phyloP scores from a whole-genome alignment of 306 rosid genomes.

The Cicer judaicum region DNA sequence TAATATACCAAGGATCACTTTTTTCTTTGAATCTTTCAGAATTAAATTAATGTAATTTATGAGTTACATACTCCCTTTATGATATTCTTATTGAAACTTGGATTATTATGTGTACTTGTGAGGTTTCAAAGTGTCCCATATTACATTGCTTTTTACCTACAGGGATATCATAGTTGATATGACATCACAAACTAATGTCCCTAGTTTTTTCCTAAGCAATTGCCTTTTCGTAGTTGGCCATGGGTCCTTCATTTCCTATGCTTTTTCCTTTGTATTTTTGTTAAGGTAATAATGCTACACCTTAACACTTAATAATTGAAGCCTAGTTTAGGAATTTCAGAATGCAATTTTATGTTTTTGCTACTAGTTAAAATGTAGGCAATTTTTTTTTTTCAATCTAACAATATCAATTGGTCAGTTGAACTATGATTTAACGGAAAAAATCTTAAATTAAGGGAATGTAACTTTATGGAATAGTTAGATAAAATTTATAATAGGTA shows the following conservation, averaged over 20 bases:
- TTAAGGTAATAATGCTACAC: slow-evolving; percentile 32
- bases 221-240: slow-evolving; percentile 41
- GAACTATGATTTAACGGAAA: no score
- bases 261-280: slow-evolving; percentile 28
- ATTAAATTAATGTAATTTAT: slow-evolving; percentile 4
- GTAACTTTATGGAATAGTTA: neutral
- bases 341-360: slow-evolving; percentile 34
- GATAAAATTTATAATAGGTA: no score
- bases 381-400: no score
- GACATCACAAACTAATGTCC: slow-evolving; percentile 47
- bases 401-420: no score
- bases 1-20: neutral
- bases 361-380: neutral
- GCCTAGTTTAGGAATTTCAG: slow-evolving; percentile 47
- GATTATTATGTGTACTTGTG: slow-evolving; percentile 5
- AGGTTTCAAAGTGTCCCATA: slow-evolving; percentile 32
- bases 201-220: slow-evolving; percentile 28
- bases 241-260: slow-evolving; percentile 35
- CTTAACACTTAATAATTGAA: slow-evolving; percentile 40
- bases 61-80: slow-evolving; percentile 3
- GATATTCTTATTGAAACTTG: slow-evolving; percentile 1
- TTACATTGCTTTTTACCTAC: slow-evolving; percentile 20
- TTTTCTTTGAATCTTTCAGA: neutral
- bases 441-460: neutral
- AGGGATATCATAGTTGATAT: slow-evolving; percentile 36